Conservation (phyloP, 192 early-diverging fungal species). For the Gryganskiella cystojenkinii region DNA sequence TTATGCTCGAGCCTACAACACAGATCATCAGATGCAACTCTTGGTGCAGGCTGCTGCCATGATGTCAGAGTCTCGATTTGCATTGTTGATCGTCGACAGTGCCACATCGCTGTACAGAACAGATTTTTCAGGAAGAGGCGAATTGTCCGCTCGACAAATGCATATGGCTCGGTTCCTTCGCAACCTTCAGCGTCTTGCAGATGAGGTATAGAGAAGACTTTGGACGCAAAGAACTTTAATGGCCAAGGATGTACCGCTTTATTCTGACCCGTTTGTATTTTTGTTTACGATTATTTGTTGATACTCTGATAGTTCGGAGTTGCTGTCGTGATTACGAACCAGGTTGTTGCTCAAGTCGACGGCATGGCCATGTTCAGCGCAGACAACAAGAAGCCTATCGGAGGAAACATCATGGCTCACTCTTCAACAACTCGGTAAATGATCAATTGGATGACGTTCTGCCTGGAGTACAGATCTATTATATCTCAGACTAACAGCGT, state of each 20-base stretch:
- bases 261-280: too few relatives aligned
- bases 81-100: slow-evolving; percentile 91
- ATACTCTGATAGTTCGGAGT: slow-evolving; percentile 97
- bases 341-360: slow-evolving; percentile 96
- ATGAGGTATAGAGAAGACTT: slow-evolving; percentile 78
- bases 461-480: not conserved
- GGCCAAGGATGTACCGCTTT: too few relatives aligned
- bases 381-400: slow-evolving; percentile 96
- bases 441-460: too few relatives aligned
- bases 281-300: too few relatives aligned
- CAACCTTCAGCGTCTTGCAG: slow-evolving; percentile 85
- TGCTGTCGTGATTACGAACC: slow-evolving; percentile 97
- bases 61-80: slow-evolving; percentile 88
- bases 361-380: slow-evolving; percentile 90
- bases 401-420: slow-evolving; percentile 98
- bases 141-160: slow-evolving; percentile 94
- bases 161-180: slow-evolving; percentile 93
- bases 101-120: slow-evolving; percentile 95
- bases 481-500: not conserved
- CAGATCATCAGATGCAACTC: slow-evolving; percentile 92
- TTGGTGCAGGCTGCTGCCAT: slow-evolving; percentile 88
- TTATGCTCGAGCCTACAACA: slow-evolving; percentile 93
- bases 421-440: slow-evolving; percentile 97
- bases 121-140: slow-evolving; percentile 96
- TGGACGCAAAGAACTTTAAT: not conserved